Evolutionary conservation across 768 basidiomycete species (phyloP), one percentile per base, ranked within the genome.

Genomic region (Pulveroboletus sp.): DNA sequence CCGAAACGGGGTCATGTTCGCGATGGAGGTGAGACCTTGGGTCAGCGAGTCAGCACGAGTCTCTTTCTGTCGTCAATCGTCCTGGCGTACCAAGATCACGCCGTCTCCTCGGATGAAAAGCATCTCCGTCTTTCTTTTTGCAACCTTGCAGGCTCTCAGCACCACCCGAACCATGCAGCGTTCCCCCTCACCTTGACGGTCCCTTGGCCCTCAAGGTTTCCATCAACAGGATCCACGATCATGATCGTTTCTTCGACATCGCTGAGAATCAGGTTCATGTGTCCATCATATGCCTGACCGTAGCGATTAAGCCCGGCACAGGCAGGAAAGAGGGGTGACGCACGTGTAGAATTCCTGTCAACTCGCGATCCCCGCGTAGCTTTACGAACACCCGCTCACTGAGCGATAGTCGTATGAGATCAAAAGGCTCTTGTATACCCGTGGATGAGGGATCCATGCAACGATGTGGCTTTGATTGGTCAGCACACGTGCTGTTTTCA

Each of bases 331-430:
- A 41, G n/a, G n/a, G 18, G 36, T 38, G 41, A 67, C 89, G 42
- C 63, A 95, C 96, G 73, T 99, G 95, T 40, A 99, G 74, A 57
- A 95, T 82, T 9, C 95, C 95, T 4, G 86, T 83, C 39, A 99
- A 73, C 60, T 96, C 88, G 43, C 96, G 78, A 66, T 98, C 95
- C 17, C 96, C 96, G 59, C 96, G 76, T 55, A 99, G 79, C 71
- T 99, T 99, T 57, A 99, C 91, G 70, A 94, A 96, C 7, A 99
- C 95, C 46, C 94, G 92, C 76, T 99, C 96, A 65, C 89, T 93
- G 56, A 99, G 81, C 35, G 94, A 95, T 31, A 98, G 80, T 55
- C 94, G 82, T 64, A 99, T 95, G 61, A 98, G 82, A 69, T 99
- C 96, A 71, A 99, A 92, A 18, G 96, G 96, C 69, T 96, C 94